Base-by-base conservation (phyloP, 2,329 filamentous ascomycete genomes). In the Neopestalotiopsis rosae region DNA sequence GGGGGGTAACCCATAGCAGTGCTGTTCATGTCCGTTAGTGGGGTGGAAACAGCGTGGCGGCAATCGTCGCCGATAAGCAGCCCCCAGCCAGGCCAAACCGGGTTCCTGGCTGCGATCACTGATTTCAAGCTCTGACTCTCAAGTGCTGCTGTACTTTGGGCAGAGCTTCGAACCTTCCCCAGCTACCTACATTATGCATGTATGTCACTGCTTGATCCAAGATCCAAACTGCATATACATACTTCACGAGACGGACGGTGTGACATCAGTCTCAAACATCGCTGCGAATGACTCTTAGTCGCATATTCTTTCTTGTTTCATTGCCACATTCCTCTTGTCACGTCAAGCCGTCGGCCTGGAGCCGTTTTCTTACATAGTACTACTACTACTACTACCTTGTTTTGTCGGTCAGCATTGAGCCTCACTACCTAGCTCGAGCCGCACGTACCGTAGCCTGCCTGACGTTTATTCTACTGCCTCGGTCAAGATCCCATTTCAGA, bases 51-150 rank as follows among this genome's bases (percentile, higher is more conserved):
- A 52, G n/a, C 45, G 45, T 20, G 10, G 17, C 20, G 57, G 57
- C 57, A 59, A 59, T 59, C 57, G 57, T 17, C 28, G 57, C 57
- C 57, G 57, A 59, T 59, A 59, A 59, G 24, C 57, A 30, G 7
- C 20, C 30, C 30, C 57, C 20, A 24, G 20, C 17, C 56, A 58
- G 28, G 20, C 30, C 20, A 58, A 28, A 14, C 56, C 20, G 24
- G 30, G 57, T 34, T 59, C 57, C 57, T 34, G 59, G 28, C 59
- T 20, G 17, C 32, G 28, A 40, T 62, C 59, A 40, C 5, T 20
- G 32, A 34, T 62, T 17, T 24, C n/a, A 59, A 59, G 57, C 30
- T 32, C 57, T 24, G 57, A 59, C 20, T 59, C 2, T 14, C 57
- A 28, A 28, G 24, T 28, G 24, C 24, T 28, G 24, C 24, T 59